Evolutionary conservation across 2,329 filamentous ascomycete species (phyloP).

Genomic region (Colletotrichum sp.): DNA sequence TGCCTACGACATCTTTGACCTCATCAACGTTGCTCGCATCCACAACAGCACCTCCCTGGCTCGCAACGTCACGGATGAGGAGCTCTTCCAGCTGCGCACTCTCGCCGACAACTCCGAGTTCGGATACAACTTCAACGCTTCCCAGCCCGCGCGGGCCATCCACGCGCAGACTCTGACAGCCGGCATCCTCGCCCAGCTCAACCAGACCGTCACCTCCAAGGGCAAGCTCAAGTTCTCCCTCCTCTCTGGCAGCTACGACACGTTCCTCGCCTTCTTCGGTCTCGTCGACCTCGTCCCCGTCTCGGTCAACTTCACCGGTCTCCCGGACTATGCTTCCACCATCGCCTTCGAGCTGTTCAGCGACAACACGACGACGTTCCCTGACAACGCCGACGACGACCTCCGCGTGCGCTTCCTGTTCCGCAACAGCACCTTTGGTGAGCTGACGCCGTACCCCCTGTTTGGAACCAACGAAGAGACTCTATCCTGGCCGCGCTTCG

Average conservation of each 20-base stretch:
- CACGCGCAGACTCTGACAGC: constrained; percentile 34
- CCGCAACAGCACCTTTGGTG: constrained; percentile 34
- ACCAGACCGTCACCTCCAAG: constrained; percentile 30
- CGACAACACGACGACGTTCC: constrained; percentile 27
- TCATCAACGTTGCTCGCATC: constrained; percentile 38
- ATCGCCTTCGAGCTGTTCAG: constrained; percentile 39
- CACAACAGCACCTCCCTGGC: constrained; percentile 32
- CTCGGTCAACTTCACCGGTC: constrained; percentile 32
- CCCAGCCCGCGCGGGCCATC: constrained; percentile 31
- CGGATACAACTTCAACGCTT: constrained; percentile 33
- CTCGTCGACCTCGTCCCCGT: constrained; percentile 28
- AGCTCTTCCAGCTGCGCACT: constrained; percentile 34
- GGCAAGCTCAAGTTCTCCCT: constrained; percentile 38
- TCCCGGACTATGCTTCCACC: constrained; percentile 39
- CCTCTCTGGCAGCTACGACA: constrained; percentile 37
- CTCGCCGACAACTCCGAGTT: constrained; percentile 37
- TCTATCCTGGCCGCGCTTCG: constrained; percentile 31
- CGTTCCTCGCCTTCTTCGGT: constrained; percentile 39
- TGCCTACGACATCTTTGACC: constrained; percentile 39
- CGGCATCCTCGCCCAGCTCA: constrained; percentile 32
- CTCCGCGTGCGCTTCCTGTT: constrained; percentile 37
- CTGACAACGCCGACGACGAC: constrained; percentile 24
- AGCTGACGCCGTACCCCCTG: constrained; percentile 31
- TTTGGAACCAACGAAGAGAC: constrained; percentile 31
- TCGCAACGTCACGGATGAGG: constrained; percentile 32